These are phyloP conservation scores for Nicotiana undulata DNA, from an alignment of 257 asterid species.

Conservation along the genomic window DNA sequence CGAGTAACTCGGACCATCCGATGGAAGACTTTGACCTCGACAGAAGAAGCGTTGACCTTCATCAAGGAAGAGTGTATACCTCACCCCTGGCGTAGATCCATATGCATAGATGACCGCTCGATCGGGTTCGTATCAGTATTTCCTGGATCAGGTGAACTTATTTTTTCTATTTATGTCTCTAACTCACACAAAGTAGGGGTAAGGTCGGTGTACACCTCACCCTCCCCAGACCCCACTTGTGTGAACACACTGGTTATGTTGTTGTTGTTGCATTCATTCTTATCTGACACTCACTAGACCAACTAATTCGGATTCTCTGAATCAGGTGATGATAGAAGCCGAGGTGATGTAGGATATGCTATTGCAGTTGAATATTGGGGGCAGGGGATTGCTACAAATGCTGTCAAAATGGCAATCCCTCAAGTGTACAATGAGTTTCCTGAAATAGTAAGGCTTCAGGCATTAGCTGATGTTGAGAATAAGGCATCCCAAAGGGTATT, in stretches of 20 bases:
- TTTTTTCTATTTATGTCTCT: background rate
- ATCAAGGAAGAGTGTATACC: conserved; percentile 31
- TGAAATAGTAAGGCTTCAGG: conserved; percentile 33
- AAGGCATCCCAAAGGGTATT: conserved; percentile 41
- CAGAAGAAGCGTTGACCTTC: conserved; percentile 36
- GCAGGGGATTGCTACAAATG: conserved; percentile 34
- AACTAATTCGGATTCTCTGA: background rate
- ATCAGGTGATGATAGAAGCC: conserved; percentile 22
- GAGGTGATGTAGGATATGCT: conserved; percentile 36
- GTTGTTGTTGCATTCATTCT: background rate
- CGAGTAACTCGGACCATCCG: conserved; percentile 25
- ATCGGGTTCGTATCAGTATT: conserved; percentile 27
- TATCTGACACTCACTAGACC: background rate
- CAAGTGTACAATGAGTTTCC: conserved; percentile 30
- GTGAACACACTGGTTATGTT: too few species aligned
- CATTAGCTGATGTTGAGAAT: conserved; percentile 24
- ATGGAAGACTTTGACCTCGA: conserved; percentile 35
- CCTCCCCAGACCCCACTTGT: too few species aligned
- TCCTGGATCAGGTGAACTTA: conserved; percentile 22
- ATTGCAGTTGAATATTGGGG: conserved; percentile 36
- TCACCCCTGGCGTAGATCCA: conserved; percentile 40
- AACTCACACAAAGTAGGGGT: too few species aligned
- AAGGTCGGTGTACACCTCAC: too few species aligned
- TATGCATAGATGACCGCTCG: conserved; percentile 32
- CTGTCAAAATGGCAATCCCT: conserved; percentile 26